Evolutionary conservation across 495 filamentous ascomycete species (phyloP), one percentile per base, ranked within the genome.

Genomic region (Bathelium albidoporum): DNA sequence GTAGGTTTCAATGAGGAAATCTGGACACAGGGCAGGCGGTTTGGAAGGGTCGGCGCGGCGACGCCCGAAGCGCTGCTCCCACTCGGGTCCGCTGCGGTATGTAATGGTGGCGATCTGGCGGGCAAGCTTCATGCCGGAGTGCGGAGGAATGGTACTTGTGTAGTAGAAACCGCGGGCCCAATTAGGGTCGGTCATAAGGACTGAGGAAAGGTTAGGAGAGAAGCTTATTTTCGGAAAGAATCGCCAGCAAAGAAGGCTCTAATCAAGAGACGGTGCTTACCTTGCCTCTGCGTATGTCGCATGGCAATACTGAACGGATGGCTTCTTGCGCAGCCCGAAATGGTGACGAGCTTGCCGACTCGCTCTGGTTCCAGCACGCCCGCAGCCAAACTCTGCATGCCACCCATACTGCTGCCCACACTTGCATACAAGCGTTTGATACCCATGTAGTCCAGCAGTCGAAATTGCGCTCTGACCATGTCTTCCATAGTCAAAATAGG

Each of bases 101-200:
- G 94, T 99, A 41, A 99, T 89, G 1, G 94, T 99, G 16, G 94
- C 95, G 67, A 99, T 97, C 76, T 97, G 89, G 64, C 94, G 87
- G 9, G 94, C 94, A 22, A 99, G 85, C 75, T 99, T 99, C 90
- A 99, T 96, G 18, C 94, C 94, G 9, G 86, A 83, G 71, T 99
- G 95, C 9, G 94, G 95, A 7, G 95, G 94, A 32, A 97, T 86
- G 49, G 79, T 73, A 63, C 86, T 86, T 71, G 97, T 97, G 77
- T 97, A 99, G 78, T 99, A 97, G 76, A 91, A 96, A 1, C 94
- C 94, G n/a, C 94, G 89, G 64, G 87, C 85, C 95, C 95, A 99
- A 65, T 95, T 90, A 0, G 91, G 90, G 67, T 99, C 94, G 86
- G 93, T 96, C 91, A 99, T 97, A 26, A 99, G 81, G 7, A 97